phyloP scores from a whole-genome alignment of 2,329 filamentous ascomycete genomes.

The Aureobasidium mangrovei region DNA sequence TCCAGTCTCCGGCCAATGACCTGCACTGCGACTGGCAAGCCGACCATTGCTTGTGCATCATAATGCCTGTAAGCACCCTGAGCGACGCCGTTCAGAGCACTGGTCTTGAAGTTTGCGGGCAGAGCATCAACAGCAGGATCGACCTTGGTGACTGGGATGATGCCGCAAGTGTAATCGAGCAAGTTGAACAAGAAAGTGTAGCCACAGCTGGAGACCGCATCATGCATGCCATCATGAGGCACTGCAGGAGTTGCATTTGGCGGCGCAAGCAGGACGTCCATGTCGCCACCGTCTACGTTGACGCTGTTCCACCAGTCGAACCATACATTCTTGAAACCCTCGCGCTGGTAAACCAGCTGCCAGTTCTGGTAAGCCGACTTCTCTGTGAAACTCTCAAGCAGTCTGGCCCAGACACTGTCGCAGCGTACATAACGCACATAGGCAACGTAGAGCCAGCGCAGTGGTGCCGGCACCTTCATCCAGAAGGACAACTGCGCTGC shows the following conservation, averaged over 20 bases:
- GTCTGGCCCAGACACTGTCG: constrained; percentile 68
- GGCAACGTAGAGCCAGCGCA: constrained; percentile 80
- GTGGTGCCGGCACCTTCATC: constrained; percentile 60
- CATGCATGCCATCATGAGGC: constrained; percentile 76
- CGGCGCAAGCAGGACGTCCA: constrained; percentile 76
- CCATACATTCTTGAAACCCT: constrained; percentile 68
- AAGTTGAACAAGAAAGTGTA: constrained; percentile 94
- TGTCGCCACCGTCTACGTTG: constrained; percentile 19
- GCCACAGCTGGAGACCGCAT: constrained; percentile 76
- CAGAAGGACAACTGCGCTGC: constrained; percentile 66
- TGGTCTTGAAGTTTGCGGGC: constrained; percentile 51
- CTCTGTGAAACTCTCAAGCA: constrained; percentile 63
- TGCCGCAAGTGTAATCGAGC: constrained; percentile 76
- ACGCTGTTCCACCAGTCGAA: constrained; percentile 75
- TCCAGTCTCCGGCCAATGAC: constrained; percentile 70
- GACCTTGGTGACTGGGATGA: constrained; percentile 79
- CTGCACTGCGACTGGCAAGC: constrained; percentile 78
- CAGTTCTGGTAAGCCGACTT: constrained; percentile 74
- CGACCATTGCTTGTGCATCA: constrained; percentile 73
- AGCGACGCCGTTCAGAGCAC: constrained; percentile 64
- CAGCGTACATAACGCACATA: constrained; percentile 78
- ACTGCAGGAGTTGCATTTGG: constrained; percentile 85
- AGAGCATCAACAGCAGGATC: constrained; percentile 60
- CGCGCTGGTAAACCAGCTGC: constrained; percentile 67
- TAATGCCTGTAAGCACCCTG: constrained; percentile 80